phyloP scores from a whole-genome alignment of 2,329 filamentous ascomycete species.

The Tolypocladium amazonense region DNA sequence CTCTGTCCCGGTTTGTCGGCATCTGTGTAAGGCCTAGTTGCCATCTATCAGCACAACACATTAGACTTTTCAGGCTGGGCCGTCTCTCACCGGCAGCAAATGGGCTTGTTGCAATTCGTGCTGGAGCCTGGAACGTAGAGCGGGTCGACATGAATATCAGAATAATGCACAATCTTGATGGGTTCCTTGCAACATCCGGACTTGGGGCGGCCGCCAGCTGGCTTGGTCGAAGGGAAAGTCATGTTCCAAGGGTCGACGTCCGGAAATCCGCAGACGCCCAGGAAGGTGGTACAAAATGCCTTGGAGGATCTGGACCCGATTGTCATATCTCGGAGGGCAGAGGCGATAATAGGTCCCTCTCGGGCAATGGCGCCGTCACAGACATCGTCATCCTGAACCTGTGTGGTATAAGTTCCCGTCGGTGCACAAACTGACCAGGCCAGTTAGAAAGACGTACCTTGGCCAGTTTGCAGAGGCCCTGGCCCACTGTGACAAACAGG shows the following conservation, averaged over 20 bases:
- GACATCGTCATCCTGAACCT: conserved; percentile 43
- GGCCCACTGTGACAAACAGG: conserved; percentile 22
- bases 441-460: conserved; percentile 11
- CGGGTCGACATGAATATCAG: conserved; percentile 48
- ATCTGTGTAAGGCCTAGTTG: conserved; percentile 30
- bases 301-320: conserved; percentile 38
- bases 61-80: no score
- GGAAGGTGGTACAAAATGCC: conserved; percentile 39
- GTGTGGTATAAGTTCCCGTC: conserved; percentile 9
- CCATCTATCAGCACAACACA: conserved; percentile 4
- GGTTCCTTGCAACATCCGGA: conserved; percentile 35
- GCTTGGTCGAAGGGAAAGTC: conserved; percentile 30
- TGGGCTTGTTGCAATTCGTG: conserved; percentile 45
- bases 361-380: conserved; percentile 39
- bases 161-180: conserved; percentile 46
- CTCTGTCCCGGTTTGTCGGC: conserved; percentile 36
- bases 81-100: conserved; percentile 40
- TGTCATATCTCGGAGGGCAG: conserved; percentile 33
- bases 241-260: conserved; percentile 30
- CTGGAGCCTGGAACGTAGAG: conserved; percentile 42
- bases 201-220: conserved; percentile 21
- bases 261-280: conserved; percentile 43
- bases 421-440: background rate
- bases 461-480: conserved; percentile 21
- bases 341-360: conserved; percentile 43